Evolutionary conservation across 2,329 filamentous ascomycete genomes (phyloP).

Genomic region (Fusarium protoensiforme): DNA sequence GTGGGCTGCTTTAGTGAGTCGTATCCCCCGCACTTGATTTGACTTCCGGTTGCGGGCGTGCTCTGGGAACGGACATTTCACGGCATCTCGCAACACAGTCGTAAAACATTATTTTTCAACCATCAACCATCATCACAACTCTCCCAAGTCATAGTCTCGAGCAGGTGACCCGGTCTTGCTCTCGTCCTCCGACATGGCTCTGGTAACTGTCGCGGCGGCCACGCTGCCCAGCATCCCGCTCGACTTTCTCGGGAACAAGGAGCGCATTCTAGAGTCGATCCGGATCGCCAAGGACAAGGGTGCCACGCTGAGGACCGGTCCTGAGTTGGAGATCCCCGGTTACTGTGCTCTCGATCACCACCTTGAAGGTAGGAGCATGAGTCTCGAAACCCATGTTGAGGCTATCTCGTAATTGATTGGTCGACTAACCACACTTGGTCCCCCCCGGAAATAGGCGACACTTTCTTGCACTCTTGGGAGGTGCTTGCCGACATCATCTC

Average conservation of each 20-base stretch:
- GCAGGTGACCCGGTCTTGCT: not conserved
- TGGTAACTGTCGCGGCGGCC: constrained; percentile 49
- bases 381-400: not conserved
- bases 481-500: constrained; percentile 44
- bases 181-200: not conserved
- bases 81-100: not conserved
- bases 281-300: not conserved
- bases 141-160: not conserved
- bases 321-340: not conserved
- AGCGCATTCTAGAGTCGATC: not conserved
- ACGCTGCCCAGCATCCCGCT: constrained; percentile 56
- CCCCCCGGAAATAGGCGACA: constrained; percentile 49
- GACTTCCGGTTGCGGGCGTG: not conserved
- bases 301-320: not conserved
- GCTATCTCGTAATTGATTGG: not conserved
- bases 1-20: not conserved
- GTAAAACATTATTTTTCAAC: not conserved
- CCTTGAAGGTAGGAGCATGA: not conserved
- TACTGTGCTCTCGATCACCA: not conserved
- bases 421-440: not conserved
- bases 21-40: not conserved
- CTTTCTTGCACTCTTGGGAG: constrained; percentile 44
- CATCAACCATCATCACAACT: not conserved
- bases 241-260: constrained; percentile 59
- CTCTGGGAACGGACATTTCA: not conserved